Conservation (phyloP, 441 rosid genomes). For the Hura crepitans region DNA sequence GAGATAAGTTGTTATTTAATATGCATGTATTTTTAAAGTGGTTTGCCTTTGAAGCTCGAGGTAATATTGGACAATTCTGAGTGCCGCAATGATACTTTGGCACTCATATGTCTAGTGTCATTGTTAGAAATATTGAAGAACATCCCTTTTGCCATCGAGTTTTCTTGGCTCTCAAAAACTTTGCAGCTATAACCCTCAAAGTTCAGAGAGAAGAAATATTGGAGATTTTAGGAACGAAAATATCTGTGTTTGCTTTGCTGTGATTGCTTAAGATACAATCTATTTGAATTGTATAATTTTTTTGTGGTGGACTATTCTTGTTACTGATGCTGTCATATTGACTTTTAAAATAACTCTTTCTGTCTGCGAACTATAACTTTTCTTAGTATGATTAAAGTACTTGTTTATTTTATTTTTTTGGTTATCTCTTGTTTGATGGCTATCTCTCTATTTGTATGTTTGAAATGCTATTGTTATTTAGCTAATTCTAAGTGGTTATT, state of each 20-base stretch:
- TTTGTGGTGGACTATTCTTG: neutral
- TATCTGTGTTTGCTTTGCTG: neutral
- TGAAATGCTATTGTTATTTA: neutral
- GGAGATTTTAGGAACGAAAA: neutral
- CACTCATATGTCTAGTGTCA: neutral
- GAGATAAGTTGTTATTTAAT: constrained; percentile 1
- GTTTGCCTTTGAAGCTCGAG: neutral
- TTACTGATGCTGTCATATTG: neutral
- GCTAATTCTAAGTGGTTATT: neutral
- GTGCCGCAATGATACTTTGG: neutral
- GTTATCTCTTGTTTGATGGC: neutral
- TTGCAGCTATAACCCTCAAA: neutral
- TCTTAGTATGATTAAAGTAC: neutral
- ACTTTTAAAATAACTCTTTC: neutral
- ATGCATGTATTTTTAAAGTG: neutral
- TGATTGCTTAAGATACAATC: neutral
- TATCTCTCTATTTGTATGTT: neutral
- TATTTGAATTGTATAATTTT: neutral
- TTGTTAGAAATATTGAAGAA: constrained; percentile 1
- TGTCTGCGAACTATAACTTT: neutral
- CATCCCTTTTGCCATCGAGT: neutral
- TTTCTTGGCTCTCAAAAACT: neutral
- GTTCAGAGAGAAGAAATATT: neutral
- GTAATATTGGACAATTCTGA: neutral
- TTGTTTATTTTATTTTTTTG: neutral